Base-by-base conservation (phyloP, 2,329 filamentous ascomycete species). In the Uncinocarpus reesii region DNA sequence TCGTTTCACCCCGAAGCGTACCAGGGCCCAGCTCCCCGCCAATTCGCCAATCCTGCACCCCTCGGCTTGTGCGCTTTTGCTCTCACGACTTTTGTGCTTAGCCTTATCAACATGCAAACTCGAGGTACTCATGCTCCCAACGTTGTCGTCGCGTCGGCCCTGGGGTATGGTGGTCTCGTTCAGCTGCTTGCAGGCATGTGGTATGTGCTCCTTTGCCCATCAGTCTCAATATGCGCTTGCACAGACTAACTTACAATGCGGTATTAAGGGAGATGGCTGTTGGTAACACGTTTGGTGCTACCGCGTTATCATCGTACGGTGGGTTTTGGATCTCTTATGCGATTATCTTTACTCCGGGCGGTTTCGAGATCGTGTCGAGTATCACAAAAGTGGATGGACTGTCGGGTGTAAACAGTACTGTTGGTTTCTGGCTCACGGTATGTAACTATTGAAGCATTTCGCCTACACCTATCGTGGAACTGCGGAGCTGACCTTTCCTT, bases 251-350 rank as follows among this genome's bases (percentile, higher is more conserved):
- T 23, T 43, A 2, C 42, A 13, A 13, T 31, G 34, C 16, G 13
- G 40, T 34, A 13, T 26, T 46, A 53, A 86, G 83, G 84, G 85
- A 90, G 71, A 86, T 90, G 78, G 84, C 84, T 29, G 75, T 86
- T n/a, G 85, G 84, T 49, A 90, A 90, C 73, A 90, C 86, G 8
- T 89, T 90, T 56, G 84, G 84, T 73, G 85, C 84, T 45, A 89
- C 84, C 20, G 84, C 85, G 16, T 70, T 90, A 49, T 85, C 83
- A 7, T 89, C 84, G 0, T 90, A 86, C 61, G 85, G 86, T 57
- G 84, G 84, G 54, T 90, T 90, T 75, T 90, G 86, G 86, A 77
- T 90, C 60, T 72, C 74, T 10, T 84, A 86, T 58, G 84, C 72
- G 53, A 81, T 89, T 58, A 73, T 89, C 47, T 67, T 84, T 53